These are phyloP conservation scores for Trametes gibbosa DNA, from an alignment of 768 basidiomycete species.

Conservation along the genomic window DNA sequence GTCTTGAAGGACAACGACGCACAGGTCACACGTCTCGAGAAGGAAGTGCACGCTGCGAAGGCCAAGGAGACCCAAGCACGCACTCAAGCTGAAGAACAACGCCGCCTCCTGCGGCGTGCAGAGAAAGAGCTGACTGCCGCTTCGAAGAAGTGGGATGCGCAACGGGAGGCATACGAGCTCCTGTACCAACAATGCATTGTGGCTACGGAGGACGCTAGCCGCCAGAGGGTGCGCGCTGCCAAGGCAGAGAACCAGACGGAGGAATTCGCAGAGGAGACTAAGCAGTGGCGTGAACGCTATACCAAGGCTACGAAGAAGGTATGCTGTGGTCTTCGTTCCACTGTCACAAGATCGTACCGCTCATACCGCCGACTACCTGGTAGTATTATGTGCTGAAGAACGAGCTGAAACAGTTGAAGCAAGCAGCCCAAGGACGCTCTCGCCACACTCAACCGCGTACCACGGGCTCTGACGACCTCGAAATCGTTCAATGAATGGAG, in stretches of 20 bases:
- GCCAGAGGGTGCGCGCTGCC: not conserved
- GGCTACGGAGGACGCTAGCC: constrained; percentile 1
- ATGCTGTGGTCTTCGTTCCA: not conserved
- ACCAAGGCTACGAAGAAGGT: constrained; percentile 15
- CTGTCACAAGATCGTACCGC: not conserved
- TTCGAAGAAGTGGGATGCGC: not conserved
- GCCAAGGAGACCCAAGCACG: constrained; percentile 1
- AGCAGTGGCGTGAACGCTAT: constrained; percentile 7
- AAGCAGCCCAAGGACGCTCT: not conserved
- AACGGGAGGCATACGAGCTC: not conserved
- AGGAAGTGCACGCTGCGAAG: not conserved
- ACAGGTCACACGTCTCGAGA: not conserved
- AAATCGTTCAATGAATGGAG: not conserved
- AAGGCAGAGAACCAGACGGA: not conserved
- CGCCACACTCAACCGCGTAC: not conserved
- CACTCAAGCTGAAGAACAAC: not conserved
- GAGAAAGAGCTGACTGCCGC: not conserved
- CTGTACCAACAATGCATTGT: constrained; percentile 2
- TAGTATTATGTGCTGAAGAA: constrained; percentile 12
- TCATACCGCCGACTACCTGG: not conserved
- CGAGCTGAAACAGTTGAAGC: constrained; percentile 2
- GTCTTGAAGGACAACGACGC: constrained; percentile 1
- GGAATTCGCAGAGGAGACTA: not conserved
- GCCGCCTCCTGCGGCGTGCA: not conserved
- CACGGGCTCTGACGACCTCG: constrained; percentile 8